phyloP scores from a whole-genome alignment of 108 stramenopile genomes.

The Nitzschia putrida region DNA sequence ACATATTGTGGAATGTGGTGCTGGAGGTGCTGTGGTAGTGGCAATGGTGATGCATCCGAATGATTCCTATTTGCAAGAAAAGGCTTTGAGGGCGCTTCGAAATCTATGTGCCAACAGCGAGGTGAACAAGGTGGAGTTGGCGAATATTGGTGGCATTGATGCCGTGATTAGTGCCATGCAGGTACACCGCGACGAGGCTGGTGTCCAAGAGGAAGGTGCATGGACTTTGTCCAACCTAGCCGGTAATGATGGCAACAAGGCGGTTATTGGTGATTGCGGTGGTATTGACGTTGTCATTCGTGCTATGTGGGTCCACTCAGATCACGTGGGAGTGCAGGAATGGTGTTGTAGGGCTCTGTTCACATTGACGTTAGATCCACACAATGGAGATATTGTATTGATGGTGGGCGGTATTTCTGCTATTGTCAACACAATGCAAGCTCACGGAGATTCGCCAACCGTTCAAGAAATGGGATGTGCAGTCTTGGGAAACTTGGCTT shows the following conservation, averaged over 20 bases:
- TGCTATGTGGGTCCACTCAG: slow-evolving; percentile 71
- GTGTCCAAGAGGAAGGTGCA: slow-evolving; percentile 62
- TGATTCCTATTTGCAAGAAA: slow-evolving; percentile 52
- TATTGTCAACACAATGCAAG: slow-evolving; percentile 70
- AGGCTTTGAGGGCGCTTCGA: slow-evolving; percentile 57
- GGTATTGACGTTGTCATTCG: slow-evolving; percentile 67
- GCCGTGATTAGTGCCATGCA: slow-evolving; percentile 72
- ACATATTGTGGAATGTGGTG: slow-evolving; percentile 48
- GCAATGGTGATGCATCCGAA: slow-evolving; percentile 76
- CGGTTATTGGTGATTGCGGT: slow-evolving; percentile 65
- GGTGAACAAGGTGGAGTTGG: slow-evolving; percentile 60
- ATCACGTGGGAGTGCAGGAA: slow-evolving; percentile 54
- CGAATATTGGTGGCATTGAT: slow-evolving; percentile 66
- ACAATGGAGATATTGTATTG: slow-evolving; percentile 20
- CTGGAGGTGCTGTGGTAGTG: slow-evolving; percentile 61
- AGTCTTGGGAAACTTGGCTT: slow-evolving; percentile 62
- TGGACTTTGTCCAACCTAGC: slow-evolving; percentile 65
- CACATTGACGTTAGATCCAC: slow-evolving; percentile 41
- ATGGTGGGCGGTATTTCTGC: slow-evolving; percentile 58
- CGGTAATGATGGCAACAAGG: slow-evolving; percentile 51
- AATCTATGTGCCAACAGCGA: slow-evolving; percentile 67
- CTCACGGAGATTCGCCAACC: slow-evolving; percentile 44
- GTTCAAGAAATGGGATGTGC: slow-evolving; percentile 81
- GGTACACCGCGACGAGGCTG: slow-evolving; percentile 56
- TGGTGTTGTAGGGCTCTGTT: slow-evolving; percentile 65